Percentiles rank a stretch among this genome's conserved stretches.
Conservation (phyloP, 495 filamentous ascomycete genomes). For the Trichocladium uniseriatum region DNA sequence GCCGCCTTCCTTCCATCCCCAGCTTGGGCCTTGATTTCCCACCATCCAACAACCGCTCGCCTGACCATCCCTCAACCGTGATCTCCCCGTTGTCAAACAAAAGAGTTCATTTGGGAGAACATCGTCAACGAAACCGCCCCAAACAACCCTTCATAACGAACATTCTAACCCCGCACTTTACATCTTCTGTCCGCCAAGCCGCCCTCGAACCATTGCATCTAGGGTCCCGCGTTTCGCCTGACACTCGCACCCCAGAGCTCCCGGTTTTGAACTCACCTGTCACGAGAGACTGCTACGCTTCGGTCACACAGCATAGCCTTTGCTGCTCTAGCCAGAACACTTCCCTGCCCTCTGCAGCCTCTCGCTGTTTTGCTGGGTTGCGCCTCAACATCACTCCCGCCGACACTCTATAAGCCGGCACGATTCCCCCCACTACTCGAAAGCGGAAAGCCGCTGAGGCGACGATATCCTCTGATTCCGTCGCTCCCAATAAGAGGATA, state of each 20-base stretch:
- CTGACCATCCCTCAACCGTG: conserved; percentile 1
- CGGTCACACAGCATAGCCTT: not conserved
- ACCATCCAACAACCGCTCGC: conserved; percentile 5
- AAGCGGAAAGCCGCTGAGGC: conserved; percentile 91
- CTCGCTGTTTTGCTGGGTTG: conserved; percentile 4
- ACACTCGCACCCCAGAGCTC: no score
- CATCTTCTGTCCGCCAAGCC: no score
- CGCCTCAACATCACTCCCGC: conserved; percentile 2
- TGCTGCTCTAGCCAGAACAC: not conserved
- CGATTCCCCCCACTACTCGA: conserved; percentile 56
- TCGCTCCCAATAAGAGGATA: conserved; percentile 44
- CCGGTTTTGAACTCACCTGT: no score
- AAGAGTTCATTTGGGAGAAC: not conserved
- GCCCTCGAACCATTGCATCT: no score
- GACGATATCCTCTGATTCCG: conserved; percentile 41
- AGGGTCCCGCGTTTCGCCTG: no score
- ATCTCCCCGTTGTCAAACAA: not conserved
- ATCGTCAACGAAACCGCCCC: no score
- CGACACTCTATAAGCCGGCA: conserved; percentile 31
- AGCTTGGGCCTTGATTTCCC: conserved; percentile 6
- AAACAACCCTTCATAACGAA: no score
- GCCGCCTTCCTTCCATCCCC: conserved; percentile 1
- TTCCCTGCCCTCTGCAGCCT: not conserved
- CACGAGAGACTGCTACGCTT: no score
- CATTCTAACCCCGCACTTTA: no score